Evolutionary conservation across 1,284 basidiomycete genomes (phyloP).

Genomic region (Leucoagaricus sp.): DNA sequence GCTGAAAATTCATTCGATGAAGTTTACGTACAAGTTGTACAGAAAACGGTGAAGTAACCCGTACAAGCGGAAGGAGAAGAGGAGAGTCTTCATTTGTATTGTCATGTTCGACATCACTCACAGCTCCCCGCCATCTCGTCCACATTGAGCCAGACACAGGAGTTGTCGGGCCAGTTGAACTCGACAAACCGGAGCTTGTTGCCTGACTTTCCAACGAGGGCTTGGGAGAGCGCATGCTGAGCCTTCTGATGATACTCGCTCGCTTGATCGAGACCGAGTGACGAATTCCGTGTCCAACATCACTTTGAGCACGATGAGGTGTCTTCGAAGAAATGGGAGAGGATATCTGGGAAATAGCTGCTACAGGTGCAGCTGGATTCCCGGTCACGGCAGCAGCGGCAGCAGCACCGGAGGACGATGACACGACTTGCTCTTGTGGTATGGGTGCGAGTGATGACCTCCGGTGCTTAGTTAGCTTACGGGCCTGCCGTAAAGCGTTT

Average conservation of each 20-base stretch:
- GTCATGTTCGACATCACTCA: not conserved
- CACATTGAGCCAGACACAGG: slow-evolving; percentile 1
- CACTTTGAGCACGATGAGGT: slow-evolving; percentile 3
- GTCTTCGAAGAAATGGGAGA: not conserved
- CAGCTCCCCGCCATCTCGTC: slow-evolving; percentile 9
- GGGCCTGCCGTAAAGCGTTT: not conserved
- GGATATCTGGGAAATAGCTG: slow-evolving; percentile 5
- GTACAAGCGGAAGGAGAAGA: slow-evolving; percentile 4
- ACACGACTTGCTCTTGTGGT: slow-evolving; percentile 7
- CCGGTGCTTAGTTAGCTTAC: slow-evolving; percentile 3
- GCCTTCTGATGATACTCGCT: slow-evolving; percentile 14
- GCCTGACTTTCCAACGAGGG: not conserved
- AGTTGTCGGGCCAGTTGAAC: not conserved
- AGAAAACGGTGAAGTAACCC: slow-evolving; percentile 9
- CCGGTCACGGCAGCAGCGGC: slow-evolving; percentile 13
- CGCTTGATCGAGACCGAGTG: slow-evolving; percentile 8
- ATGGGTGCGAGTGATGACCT: not conserved
- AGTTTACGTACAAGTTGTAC: slow-evolving; percentile 1
- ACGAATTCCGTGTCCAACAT: slow-evolving; percentile 4
- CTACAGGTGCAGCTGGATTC: slow-evolving; percentile 8
- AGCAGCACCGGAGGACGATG: slow-evolving; percentile 13
- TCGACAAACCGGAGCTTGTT: not conserved
- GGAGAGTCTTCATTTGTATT: not conserved
- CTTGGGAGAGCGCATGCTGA: slow-evolving; percentile 15
- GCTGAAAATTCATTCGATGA: not conserved